These are phyloP conservation scores for Lipomyces orientalis DNA, from an alignment of 805 yeast species.

Conservation along the genomic window DNA sequence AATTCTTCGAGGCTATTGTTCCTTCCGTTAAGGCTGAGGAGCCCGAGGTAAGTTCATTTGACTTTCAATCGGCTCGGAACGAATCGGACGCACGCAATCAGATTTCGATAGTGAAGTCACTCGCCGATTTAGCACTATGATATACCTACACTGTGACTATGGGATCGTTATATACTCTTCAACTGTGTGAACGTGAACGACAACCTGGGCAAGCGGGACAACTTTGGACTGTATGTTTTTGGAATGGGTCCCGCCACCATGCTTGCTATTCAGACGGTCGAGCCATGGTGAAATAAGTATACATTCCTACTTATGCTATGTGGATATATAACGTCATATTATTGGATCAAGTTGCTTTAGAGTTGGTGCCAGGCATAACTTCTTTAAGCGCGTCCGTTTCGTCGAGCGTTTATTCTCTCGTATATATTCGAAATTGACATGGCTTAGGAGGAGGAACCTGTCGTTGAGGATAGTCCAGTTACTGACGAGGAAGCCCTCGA, in stretches of 20 bases:
- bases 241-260: no score
- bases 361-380: neutral
- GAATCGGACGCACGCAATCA: neutral
- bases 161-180: neutral
- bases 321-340: neutral
- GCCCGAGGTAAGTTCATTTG: constrained; percentile 31
- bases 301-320: neutral
- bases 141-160: neutral
- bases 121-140: neutral
- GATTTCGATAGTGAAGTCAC: neutral
- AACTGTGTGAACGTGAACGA: neutral
- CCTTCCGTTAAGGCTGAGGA: constrained; percentile 37
- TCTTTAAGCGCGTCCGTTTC: neutral
- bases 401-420: neutral
- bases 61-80: neutral
- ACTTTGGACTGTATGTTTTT: no score
- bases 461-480: neutral
- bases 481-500: constrained; percentile 17
- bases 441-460: neutral
- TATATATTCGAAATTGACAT: neutral
- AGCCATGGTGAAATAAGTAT: neutral
- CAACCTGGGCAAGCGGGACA: neutral
- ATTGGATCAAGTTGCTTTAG: neutral
- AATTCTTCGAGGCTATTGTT: constrained; percentile 33
- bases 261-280: neutral